phyloP scores from a whole-genome alignment of 768 basidiomycete species.

The Calocybe cyanea region DNA sequence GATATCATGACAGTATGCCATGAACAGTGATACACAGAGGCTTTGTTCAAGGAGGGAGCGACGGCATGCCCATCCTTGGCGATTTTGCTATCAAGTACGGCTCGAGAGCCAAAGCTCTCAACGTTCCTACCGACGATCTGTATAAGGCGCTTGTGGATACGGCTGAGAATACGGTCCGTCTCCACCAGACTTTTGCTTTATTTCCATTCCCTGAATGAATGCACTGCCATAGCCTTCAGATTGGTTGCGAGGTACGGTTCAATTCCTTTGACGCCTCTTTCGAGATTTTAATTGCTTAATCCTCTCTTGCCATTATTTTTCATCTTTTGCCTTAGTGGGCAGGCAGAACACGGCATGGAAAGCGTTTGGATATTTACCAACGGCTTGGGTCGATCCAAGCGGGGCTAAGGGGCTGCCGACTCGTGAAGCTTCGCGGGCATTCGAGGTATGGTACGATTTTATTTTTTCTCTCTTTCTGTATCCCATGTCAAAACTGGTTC shows the following conservation, averaged over 20 bases:
- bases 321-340: conserved; percentile 27
- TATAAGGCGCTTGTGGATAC: conserved; percentile 49
- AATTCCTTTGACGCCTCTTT: neutral
- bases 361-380: conserved; percentile 45
- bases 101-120: conserved; percentile 29
- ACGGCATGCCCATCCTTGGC: conserved; percentile 50
- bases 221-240: conserved; percentile 37
- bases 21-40: conserved; percentile 26
- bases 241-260: conserved; percentile 38
- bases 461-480: neutral
- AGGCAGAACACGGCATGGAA: conserved; percentile 52
- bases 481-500: neutral
- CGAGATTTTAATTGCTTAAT: neutral
- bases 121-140: conserved; percentile 41
- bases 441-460: conserved; percentile 30
- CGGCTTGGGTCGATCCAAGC: conserved; percentile 44
- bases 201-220: neutral
- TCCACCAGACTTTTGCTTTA: neutral
- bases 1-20: neutral
- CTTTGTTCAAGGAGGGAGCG: conserved; percentile 46
- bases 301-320: no score
- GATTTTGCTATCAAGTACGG: conserved; percentile 49
- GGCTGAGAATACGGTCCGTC: conserved; percentile 45
- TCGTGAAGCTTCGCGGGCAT: conserved; percentile 45
- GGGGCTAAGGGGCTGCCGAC: conserved; percentile 44